Evolutionary conservation across 371 early-diverging fungal genomes (phyloP).

Genomic region (Gilbertella persicaria): DNA sequence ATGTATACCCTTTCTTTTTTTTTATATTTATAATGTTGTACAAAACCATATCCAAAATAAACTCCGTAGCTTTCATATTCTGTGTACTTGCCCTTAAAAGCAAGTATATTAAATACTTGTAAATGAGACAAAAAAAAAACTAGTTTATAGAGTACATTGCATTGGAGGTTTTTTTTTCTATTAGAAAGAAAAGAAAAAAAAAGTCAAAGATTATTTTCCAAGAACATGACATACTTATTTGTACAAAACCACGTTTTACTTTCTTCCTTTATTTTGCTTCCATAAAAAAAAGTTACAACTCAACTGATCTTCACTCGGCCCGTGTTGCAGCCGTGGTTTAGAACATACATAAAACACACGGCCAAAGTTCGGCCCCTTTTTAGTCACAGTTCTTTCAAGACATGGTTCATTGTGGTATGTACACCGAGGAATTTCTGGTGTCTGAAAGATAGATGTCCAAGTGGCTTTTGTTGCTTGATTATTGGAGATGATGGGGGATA

Average conservation of each 20-base stretch:
- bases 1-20: no score
- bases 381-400: conserved; percentile 66
- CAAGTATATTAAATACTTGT: no score
- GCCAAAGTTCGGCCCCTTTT: conserved; percentile 75
- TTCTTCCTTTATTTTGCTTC: conserved; percentile 20
- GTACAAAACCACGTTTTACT: conserved; percentile 1
- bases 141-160: no score
- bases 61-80: no score
- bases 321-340: conserved; percentile 49
- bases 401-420: conserved; percentile 65
- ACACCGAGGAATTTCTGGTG: conserved; percentile 59
- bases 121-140: no score
- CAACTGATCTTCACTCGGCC: conserved; percentile 12
- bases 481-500: neutral
- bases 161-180: no score
- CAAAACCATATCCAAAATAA: no score
- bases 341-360: conserved; percentile 73
- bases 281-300: conserved; percentile 67
- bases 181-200: no score
- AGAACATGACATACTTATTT: no score
- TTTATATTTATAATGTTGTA: neutral
- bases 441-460: conserved; percentile 65
- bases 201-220: neutral
- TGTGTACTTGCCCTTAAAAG: no score
- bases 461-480: conserved; percentile 4